phyloP scores from a whole-genome alignment of 495 filamentous ascomycete genomes.

The Filosporella fistucella region DNA sequence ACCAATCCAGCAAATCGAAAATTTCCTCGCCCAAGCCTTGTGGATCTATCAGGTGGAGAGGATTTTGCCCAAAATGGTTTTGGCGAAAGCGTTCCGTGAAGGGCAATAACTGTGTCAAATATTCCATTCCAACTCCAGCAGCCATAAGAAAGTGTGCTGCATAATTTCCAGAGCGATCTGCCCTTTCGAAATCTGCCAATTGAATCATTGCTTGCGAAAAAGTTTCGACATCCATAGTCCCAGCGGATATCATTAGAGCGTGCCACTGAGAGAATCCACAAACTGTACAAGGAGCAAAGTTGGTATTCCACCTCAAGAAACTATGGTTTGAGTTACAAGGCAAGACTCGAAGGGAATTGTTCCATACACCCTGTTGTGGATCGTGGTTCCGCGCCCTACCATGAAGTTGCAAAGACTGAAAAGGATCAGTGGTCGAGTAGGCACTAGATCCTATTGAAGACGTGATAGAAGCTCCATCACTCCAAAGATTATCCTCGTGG shows the following conservation, averaged over 20 bases:
- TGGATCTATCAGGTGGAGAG: slow-evolving; percentile 19
- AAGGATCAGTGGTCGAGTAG: not conserved
- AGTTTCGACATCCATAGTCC: slow-evolving; percentile 4
- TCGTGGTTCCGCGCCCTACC: too few species aligned
- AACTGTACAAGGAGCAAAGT: slow-evolving; percentile 8
- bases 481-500: too few species aligned
- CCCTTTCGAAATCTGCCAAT: slow-evolving; percentile 4
- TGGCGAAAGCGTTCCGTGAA: slow-evolving; percentile 1
- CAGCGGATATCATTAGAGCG: slow-evolving; percentile 18
- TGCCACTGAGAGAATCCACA: slow-evolving; percentile 19
- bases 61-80: slow-evolving; percentile 22
- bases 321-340: slow-evolving; percentile 18
- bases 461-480: too few species aligned
- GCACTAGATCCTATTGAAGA: slow-evolving; percentile 11
- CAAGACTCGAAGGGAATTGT: slow-evolving; percentile 14
- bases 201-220: slow-evolving; percentile 10
- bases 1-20: slow-evolving; percentile 16
- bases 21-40: slow-evolving; percentile 13
- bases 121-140: slow-evolving; percentile 17
- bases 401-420: slow-evolving; percentile 6
- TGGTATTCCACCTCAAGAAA: slow-evolving; percentile 3
- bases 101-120: slow-evolving; percentile 1
- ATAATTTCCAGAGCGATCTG: slow-evolving; percentile 17
- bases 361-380: slow-evolving; percentile 13
- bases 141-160: slow-evolving; percentile 18